These are phyloP conservation scores for Mucor piriformis DNA, from an alignment of 371 early-diverging fungal species.

Conservation along the genomic window DNA sequence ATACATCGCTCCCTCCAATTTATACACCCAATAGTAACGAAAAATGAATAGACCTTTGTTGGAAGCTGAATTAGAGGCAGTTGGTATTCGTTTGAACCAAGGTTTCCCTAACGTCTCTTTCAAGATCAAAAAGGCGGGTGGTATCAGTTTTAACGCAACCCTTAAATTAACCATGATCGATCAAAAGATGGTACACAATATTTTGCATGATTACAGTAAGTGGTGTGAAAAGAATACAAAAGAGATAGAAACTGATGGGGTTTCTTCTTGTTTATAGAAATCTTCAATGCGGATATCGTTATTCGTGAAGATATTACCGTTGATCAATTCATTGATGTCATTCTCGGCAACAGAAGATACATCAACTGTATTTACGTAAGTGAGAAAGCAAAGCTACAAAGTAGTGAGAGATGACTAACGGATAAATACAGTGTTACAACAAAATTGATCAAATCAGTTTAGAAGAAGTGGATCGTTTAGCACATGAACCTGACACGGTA, in stretches of 20 bases:
- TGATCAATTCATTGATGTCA: conserved; percentile 99
- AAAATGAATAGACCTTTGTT: conserved; percentile 72
- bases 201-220: conserved; percentile 95
- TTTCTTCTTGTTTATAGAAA: conserved; percentile 47
- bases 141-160: conserved; percentile 94
- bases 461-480: conserved; percentile 94
- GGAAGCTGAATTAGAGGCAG: conserved; percentile 97
- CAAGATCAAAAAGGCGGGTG: conserved; percentile 98
- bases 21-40: too few species aligned
- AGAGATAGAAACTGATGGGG: background rate
- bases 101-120: conserved; percentile 92
- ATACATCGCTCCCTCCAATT: too few species aligned
- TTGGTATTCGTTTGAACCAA: conserved; percentile 97
- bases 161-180: conserved; percentile 88
- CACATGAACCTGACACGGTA: conserved; percentile 86
- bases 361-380: conserved; percentile 93
- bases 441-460: conserved; percentile 98
- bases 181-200: conserved; percentile 89
- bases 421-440: conserved; percentile 85
- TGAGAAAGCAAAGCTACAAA: conserved; percentile 90
- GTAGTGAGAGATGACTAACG: conserved; percentile 95
- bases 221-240: background rate
- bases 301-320: conserved; percentile 97
- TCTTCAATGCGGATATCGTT: conserved; percentile 98
- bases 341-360: conserved; percentile 97